Conservation (phyloP, 352 stramenopile species). For the Globisporangium ultimum region DNA sequence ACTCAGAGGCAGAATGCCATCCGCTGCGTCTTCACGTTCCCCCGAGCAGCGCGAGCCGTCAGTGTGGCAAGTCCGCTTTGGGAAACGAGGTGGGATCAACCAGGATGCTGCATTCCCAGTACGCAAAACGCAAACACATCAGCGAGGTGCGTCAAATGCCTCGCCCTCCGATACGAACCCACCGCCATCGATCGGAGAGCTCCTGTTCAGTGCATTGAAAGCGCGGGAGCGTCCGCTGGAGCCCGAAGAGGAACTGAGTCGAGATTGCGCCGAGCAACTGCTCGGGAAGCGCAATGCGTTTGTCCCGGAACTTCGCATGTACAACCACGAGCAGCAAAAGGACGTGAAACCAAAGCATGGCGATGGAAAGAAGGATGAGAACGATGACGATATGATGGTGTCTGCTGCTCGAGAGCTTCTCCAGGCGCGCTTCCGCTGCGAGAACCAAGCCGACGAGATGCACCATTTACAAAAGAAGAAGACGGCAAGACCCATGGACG, state of each 20-base stretch:
- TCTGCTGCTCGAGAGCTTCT: slow-evolving; percentile 46
- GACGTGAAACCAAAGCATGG: neutral
- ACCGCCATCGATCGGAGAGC: slow-evolving; percentile 29
- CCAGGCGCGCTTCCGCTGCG: slow-evolving; percentile 36
- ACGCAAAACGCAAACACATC: neutral
- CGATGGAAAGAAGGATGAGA: neutral
- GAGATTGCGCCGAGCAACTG: slow-evolving; percentile 46
- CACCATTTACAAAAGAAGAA: slow-evolving; percentile 11
- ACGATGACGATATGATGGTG: slow-evolving; percentile 8
- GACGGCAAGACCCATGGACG: neutral
- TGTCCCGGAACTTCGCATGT: slow-evolving; percentile 18
- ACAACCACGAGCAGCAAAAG: neutral
- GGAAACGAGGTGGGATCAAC: slow-evolving; percentile 2
- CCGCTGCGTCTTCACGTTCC: slow-evolving; percentile 13
- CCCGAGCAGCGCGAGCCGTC: slow-evolving; percentile 29
- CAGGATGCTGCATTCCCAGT: neutral
- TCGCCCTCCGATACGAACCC: no score
- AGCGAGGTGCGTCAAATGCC: no score
- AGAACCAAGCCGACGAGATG: slow-evolving; percentile 35
- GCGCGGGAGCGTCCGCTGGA: slow-evolving; percentile 13
- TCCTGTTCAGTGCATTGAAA: slow-evolving; percentile 34
- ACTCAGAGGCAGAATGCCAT: no score
- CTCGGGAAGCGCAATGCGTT: slow-evolving; percentile 60
- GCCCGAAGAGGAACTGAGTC: slow-evolving; percentile 30
- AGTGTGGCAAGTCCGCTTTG: slow-evolving; percentile 59